Evolutionary conservation across 768 basidiomycete genomes (phyloP).

Genomic region (Tylopilus rubrobrunneus): DNA sequence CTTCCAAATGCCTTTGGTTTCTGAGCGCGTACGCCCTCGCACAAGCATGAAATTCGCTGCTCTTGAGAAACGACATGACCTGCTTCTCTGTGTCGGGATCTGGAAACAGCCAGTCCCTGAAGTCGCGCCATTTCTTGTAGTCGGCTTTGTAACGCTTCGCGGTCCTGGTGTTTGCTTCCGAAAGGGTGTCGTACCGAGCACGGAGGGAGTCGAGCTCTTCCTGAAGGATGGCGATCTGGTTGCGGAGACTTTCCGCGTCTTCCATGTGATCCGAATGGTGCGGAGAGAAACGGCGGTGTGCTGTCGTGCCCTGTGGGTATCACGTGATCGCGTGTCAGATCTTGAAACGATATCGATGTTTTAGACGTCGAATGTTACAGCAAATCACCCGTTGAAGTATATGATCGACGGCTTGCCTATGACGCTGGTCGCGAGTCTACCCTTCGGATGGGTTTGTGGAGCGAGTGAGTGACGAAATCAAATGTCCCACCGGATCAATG

Average conservation of each 20-base stretch:
- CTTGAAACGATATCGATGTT: no score
- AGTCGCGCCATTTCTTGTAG: constrained; percentile 49
- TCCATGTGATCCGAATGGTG: not conserved
- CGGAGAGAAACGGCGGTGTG: not conserved
- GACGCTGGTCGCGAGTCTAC: no score
- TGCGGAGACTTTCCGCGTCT: constrained; percentile 3
- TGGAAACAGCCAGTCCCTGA: constrained; percentile 41
- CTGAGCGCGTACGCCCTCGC: constrained; percentile 21
- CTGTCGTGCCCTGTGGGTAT: not conserved
- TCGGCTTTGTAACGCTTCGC: constrained; percentile 47
- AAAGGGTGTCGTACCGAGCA: constrained; percentile 43
- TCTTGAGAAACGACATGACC: constrained; percentile 24
- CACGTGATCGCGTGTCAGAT: constrained; percentile 16
- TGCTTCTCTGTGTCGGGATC: constrained; percentile 32
- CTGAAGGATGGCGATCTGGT: constrained; percentile 21
- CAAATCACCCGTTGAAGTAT: no score
- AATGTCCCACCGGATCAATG: no score
- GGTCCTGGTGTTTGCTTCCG: constrained; percentile 41
- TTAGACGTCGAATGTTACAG: no score
- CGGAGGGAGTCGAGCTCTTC: constrained; percentile 35
- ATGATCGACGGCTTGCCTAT: no score
- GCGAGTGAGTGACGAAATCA: no score
- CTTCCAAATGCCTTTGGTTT: constrained; percentile 28
- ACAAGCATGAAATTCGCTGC: constrained; percentile 27
- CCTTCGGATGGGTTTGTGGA: no score